phyloP scores from a whole-genome alignment of 805 yeast genomes.

The Wickerhamomyces tratensis region DNA sequence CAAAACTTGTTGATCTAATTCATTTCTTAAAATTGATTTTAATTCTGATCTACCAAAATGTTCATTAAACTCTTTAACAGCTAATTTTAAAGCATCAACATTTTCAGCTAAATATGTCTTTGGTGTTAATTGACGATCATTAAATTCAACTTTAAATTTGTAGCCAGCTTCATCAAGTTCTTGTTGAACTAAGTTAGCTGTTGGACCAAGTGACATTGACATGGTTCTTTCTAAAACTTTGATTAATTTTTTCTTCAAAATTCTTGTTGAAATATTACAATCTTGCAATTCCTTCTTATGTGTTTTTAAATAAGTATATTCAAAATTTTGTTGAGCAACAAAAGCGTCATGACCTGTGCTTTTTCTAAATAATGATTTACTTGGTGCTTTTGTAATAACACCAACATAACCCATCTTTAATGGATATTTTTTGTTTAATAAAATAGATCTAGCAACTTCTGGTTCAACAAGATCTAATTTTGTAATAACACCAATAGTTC shows the following conservation, averaged over 20 bases:
- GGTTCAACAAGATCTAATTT: constrained; percentile 87
- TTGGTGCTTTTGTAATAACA: constrained; percentile 81
- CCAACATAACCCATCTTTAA: constrained; percentile 97
- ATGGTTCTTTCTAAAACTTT: constrained; percentile 81
- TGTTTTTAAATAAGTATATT: constrained; percentile 51
- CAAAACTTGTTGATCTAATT: constrained; percentile 80
- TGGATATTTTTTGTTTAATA: constrained; percentile 79
- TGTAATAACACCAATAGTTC: constrained; percentile 95
- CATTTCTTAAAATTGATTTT: constrained; percentile 66
- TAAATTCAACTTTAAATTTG: constrained; percentile 91
- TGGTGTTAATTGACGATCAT: constrained; percentile 89
- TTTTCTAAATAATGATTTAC: constrained; percentile 37
- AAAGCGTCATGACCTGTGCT: constrained; percentile 52
- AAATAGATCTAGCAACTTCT: constrained; percentile 51
- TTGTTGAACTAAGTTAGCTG: constrained; percentile 73
- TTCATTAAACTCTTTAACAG: constrained; percentile 79
- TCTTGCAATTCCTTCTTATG: constrained; percentile 50
- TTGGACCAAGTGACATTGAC: constrained; percentile 83
- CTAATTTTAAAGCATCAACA: constrained; percentile 75
- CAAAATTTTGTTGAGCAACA: constrained; percentile 60
- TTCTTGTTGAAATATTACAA: constrained; percentile 67
- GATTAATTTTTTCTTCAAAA: constrained; percentile 72
- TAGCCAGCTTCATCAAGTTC: constrained; percentile 92
- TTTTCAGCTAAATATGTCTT: constrained; percentile 90
- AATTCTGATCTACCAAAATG: constrained; percentile 78